phyloP scores from a whole-genome alignment of 2,329 filamentous ascomycete genomes.

The Ceratocystiopsis minuta region DNA sequence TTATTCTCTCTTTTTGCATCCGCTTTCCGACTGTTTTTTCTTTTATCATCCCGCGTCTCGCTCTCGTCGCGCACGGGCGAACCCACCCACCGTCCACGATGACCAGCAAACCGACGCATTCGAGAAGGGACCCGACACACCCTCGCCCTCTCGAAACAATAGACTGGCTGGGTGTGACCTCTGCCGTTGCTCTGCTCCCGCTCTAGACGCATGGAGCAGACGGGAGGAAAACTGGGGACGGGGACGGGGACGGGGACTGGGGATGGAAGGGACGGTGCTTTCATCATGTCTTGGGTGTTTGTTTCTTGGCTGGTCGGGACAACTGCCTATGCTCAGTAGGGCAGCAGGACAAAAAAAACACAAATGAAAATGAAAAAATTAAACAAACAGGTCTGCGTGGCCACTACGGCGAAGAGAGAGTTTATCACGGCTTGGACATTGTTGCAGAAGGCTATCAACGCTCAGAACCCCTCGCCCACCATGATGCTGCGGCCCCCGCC shows the following conservation, averaged over 20 bases:
- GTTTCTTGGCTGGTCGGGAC: not conserved
- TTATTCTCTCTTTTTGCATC: conserved; percentile 1
- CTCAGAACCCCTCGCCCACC: conserved; percentile 40
- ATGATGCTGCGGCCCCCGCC: conserved; percentile 58
- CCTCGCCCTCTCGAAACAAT: too few species aligned
- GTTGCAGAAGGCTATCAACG: not conserved
- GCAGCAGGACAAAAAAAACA: not conserved
- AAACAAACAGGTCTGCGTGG: not conserved
- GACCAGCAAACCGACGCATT: too few species aligned
- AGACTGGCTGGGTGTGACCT: too few species aligned
- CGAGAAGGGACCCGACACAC: too few species aligned
- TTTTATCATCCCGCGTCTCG: too few species aligned
- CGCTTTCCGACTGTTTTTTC: not conserved
- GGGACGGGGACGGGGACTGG: not conserved
- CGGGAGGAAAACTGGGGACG: not conserved
- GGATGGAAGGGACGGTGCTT: not conserved
- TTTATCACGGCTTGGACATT: too few species aligned
- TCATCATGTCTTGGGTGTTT: not conserved
- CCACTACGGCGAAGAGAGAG: too few species aligned
- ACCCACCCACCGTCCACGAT: too few species aligned
- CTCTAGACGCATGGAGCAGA: too few species aligned
- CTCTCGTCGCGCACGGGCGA: too few species aligned
- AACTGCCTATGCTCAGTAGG: too few species aligned
- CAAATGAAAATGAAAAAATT: not conserved
- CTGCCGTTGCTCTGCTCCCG: too few species aligned